phyloP scores from a whole-genome alignment of 164 flowering plant species.

The Stephania cephalantha region DNA sequence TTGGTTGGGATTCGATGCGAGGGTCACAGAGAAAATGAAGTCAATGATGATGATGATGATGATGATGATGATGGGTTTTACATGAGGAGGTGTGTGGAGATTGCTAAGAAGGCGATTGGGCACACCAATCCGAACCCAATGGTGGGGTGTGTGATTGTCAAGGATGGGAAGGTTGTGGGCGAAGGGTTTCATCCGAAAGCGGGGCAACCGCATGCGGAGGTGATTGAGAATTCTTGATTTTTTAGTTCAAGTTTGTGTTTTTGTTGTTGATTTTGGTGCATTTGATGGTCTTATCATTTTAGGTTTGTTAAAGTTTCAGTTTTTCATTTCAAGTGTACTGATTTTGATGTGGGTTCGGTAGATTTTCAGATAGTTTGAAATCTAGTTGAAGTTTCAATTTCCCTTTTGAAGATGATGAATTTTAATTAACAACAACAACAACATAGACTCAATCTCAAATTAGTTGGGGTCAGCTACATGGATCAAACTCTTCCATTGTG shows the following conservation, averaged over 20 bases:
- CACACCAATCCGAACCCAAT: conserved; percentile 88
- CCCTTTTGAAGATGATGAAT: no score
- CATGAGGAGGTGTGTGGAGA: conserved; percentile 70
- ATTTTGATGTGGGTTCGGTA: not conserved
- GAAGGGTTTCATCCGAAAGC: conserved; percentile 98
- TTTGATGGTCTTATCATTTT: no score
- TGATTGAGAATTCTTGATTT: conserved; percentile 11
- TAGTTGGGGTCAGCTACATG: no score
- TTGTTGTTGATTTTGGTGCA: not conserved
- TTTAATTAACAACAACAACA: no score
- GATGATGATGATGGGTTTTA: conserved; percentile 58
- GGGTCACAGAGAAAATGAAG: conserved; percentile 20
- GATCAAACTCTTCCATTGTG: no score
- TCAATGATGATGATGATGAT: conserved; percentile 54
- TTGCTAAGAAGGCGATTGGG: conserved; percentile 76
- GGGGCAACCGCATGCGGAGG: conserved; percentile 99
- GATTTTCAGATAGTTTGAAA: not conserved
- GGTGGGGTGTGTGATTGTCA: conserved; percentile 95
- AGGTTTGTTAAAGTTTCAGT: not conserved
- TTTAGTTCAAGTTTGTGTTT: not conserved
- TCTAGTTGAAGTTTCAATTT: not conserved
- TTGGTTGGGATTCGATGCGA: conserved; percentile 29
- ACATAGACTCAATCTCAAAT: no score
- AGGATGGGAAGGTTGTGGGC: conserved; percentile 82
- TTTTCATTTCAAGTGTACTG: not conserved